Percentiles rank a stretch among this genome's conserved stretches.
These are phyloP conservation scores for Begonia peltatifolia DNA, from an alignment of 306 rosid genomes.

Conservation along the genomic window DNA sequence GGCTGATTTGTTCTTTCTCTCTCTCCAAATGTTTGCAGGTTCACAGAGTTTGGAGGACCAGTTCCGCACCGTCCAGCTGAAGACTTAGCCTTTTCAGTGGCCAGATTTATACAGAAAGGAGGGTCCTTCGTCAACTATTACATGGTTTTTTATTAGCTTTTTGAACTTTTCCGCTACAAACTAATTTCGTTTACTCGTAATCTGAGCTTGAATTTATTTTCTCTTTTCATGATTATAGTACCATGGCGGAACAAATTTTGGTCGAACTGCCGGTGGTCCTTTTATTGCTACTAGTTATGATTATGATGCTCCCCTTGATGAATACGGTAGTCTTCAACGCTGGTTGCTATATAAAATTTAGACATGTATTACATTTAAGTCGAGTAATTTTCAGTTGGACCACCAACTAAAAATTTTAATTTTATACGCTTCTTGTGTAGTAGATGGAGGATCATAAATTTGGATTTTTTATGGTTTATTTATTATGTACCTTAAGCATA, in stretches of 20 bases:
- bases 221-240: slow-evolving; percentile 37
- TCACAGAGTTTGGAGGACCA: slow-evolving; percentile 83
- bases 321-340: slow-evolving; percentile 49
- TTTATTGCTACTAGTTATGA: slow-evolving; percentile 93
- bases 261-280: slow-evolving; percentile 99
- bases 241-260: slow-evolving; percentile 96
- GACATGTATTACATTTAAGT: too few species aligned
- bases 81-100: slow-evolving; percentile 89
- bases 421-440: too few species aligned
- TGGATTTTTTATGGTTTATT: too few species aligned
- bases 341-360: too few species aligned
- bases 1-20: background rate
- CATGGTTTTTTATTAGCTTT: slow-evolving; percentile 46
- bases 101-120: slow-evolving; percentile 88
- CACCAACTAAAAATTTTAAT: too few species aligned
- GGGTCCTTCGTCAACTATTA: slow-evolving; percentile 85
- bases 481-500: too few species aligned
- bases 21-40: slow-evolving; percentile 31
- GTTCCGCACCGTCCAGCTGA: slow-evolving; percentile 92
- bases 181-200: slow-evolving; percentile 4
- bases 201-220: slow-evolving; percentile 10
- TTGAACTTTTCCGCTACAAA: slow-evolving; percentile 6
- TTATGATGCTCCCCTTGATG: slow-evolving; percentile 96
- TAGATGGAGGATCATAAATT: too few species aligned
- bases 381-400: too few species aligned